These are phyloP conservation scores for Aspergillus udagawae DNA, from an alignment of 2,329 filamentous ascomycete genomes.

Conservation along the genomic window DNA sequence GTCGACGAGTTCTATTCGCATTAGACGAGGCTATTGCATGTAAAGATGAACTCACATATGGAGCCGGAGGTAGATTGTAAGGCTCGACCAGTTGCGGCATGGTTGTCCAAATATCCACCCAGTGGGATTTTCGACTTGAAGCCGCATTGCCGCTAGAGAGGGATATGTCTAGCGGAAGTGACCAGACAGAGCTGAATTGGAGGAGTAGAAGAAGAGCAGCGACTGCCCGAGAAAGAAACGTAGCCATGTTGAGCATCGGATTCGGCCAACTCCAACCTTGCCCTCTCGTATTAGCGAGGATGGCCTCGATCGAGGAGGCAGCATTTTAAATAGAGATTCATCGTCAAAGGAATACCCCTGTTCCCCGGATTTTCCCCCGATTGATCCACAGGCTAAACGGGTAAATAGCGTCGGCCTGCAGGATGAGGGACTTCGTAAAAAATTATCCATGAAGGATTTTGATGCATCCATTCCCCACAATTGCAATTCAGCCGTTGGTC, in stretches of 20 bases:
- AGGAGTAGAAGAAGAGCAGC: background rate
- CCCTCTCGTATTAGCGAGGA: background rate
- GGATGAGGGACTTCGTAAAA: background rate
- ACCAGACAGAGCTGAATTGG: background rate
- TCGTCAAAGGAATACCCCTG: background rate
- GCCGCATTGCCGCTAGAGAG: background rate
- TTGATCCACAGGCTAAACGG: background rate
- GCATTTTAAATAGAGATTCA: background rate
- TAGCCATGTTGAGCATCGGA: background rate
- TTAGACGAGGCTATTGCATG: conserved; percentile 9
- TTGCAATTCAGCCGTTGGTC: background rate
- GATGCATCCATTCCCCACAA: background rate
- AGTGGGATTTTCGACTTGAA: conserved; percentile 35
- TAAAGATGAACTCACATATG: conserved; percentile 47
- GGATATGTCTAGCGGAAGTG: background rate
- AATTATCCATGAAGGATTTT: background rate
- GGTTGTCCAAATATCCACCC: conserved; percentile 61
- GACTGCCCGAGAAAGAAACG: background rate
- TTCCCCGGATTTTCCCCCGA: background rate
- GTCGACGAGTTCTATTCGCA: conserved; percentile 47
- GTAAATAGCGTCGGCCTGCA: background rate
- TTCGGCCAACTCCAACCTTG: background rate
- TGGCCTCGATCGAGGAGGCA: background rate
- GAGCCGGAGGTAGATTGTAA: conserved; percentile 56
- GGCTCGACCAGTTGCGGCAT: conserved; percentile 65